Percentiles rank a stretch among this genome's conserved stretches.
Evolutionary conservation across 352 stramenopile genomes (phyloP).

Genomic region (Globisporangium abappressorium): DNA sequence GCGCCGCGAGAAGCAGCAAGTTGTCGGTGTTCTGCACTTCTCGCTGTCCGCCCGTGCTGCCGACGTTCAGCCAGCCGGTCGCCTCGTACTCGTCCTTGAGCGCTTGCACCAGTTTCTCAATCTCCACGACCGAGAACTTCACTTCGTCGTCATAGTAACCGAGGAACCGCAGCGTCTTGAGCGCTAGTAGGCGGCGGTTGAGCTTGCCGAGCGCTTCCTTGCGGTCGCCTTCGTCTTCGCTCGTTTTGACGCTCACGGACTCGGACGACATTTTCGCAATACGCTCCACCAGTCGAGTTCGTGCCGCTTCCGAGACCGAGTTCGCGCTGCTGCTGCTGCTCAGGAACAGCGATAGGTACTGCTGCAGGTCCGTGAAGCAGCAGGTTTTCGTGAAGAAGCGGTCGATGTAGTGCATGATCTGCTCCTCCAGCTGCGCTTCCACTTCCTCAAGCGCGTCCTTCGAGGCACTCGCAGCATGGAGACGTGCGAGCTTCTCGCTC

Average conservation of each 20-base stretch:
- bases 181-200: conserved; percentile 51
- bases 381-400: conserved; percentile 78
- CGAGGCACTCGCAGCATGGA: conserved; percentile 17
- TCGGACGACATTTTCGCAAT: conserved; percentile 36
- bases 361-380: conserved; percentile 85
- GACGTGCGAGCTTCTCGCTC: conserved; percentile 39
- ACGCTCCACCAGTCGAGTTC: conserved; percentile 32
- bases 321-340: conserved; percentile 11
- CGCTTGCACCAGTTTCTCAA: conserved; percentile 39
- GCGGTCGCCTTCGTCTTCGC: conserved; percentile 18
- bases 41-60: conserved; percentile 65
- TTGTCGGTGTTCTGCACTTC: conserved; percentile 86
- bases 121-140: conserved; percentile 24
- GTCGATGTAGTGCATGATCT: conserved; percentile 58
- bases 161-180: conserved; percentile 76
- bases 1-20: conserved; percentile 65
- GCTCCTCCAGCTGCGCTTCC: conserved; percentile 44
- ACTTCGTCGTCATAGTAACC: conserved; percentile 34
- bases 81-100: conserved; percentile 69
- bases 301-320: conserved; percentile 32
- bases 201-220: conserved; percentile 49
- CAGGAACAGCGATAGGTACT: conserved; percentile 61
- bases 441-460: conserved; percentile 23
- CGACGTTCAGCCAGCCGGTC: conserved; percentile 70
- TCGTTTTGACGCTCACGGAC: conserved; percentile 22